Evolutionary conservation across 805 yeast genomes (phyloP), one percentile per base, ranked within the genome.

Genomic region (Candida ipomoeae): DNA sequence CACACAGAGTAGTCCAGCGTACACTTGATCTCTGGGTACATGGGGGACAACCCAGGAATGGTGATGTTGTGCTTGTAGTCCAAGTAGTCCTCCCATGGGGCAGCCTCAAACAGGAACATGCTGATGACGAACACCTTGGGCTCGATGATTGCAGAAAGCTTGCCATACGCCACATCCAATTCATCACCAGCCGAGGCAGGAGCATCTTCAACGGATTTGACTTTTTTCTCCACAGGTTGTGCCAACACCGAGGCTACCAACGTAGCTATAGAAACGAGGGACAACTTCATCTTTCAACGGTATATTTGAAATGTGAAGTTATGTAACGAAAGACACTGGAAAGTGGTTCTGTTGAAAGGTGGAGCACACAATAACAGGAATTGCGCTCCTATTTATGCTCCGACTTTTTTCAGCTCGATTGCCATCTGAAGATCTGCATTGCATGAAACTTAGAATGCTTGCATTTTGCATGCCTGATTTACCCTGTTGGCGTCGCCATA

Each of bases 21-120:
- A 66, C 87, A 83, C 68, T 77, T 80, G 46, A 83, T 70, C 18
- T 71, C 60, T 33, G 86, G 85, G 70, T 74, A 82, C 33, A 75
- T 55, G 29, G 85, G 85, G 15, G 86, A 81, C 48, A 83, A 69
- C 44, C 88, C 87, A n/a, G 88, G 87, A 42, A 83, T 62, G 26
- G 85, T 72, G 57, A 83, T 70, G 65, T 82, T 81, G 64, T 80
- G 67, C 18, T 67, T 68, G 57, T 82, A 75, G 51, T 78, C 73
- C 57, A 75, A 64, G 15, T 72, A 68, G 48, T 70, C 64, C 51
- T 77, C 65, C 84, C 85, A 82, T 20, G 80, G 79, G 37, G 68
- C 74, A 57, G 74, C 66, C 62, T 83, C 88, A 21, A 65, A 68
- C 51, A 62, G 66, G 63, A 82, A 83, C 81, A 81, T 76, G 57